Base-by-base conservation (phyloP, 2,329 filamentous ascomycete genomes). In the Bretziella fagacearum region DNA sequence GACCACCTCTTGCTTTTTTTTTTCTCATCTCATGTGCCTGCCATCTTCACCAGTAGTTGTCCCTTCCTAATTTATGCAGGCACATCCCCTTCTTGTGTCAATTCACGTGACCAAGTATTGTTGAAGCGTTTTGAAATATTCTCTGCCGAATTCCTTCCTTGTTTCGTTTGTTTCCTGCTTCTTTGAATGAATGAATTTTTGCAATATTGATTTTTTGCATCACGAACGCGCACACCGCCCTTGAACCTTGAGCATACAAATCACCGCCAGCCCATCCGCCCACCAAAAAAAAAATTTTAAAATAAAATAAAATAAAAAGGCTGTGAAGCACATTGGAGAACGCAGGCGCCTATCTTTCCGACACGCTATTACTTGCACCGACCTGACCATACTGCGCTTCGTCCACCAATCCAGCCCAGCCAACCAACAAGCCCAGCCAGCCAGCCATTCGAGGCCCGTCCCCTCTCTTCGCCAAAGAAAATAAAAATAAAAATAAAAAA, bases 401-500 rank as follows among this genome's bases (percentile, higher is more conserved):
- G 40, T 43, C 40, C 40, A 43, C 40, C 40, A 30, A 33, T 41
- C 37, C n/a, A 26, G 40, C 23, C 46, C 25, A 42, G 11, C 22
- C 37, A 41, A 15, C 37, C 37, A 23, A 22, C 18, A 22, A 41
- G 37, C 18, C 25, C 32, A 46, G 29, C 44, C 33, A 40, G 36
- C 36, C 45, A 47, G 35, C 39, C 39, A 48, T 26, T 48, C 46
- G 33, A 42, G 46, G 39, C 40, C 30, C 30, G 30, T 48, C 39
- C 46, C 40, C 46, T 48, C 46, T 33, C 29, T 48, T 35, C 30
- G 37, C 27, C 45, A 47, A 32, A n/a, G n/a, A n/a, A n/a, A n/a
- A n/a, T n/a, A n/a, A n/a, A n/a, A n/a, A n/a, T n/a, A n/a, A n/a
- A n/a, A n/a, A n/a, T n/a, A n/a, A n/a, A n/a, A n/a, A n/a, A n/a